Evolutionary conservation across 108 stramenopile genomes (phyloP).

Genomic region (Pseudonitzschia multistriata): DNA sequence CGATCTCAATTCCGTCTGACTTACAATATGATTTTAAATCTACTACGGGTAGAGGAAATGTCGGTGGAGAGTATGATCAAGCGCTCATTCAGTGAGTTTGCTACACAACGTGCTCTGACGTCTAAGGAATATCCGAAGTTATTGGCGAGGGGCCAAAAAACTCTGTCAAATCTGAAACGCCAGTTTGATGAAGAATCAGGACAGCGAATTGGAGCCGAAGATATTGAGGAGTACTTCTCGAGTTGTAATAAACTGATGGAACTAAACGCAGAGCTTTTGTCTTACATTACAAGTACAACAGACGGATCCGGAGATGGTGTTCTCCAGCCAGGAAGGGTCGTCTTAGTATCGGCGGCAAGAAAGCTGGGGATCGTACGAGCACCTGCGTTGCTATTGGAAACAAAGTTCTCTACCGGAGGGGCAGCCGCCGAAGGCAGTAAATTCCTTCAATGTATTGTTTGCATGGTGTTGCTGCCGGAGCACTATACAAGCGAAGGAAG

Average conservation of each 20-base stretch:
- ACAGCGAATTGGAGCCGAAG: slow-evolving; percentile 66
- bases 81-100: slow-evolving; percentile 85
- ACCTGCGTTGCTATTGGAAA: slow-evolving; percentile 62
- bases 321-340: slow-evolving; percentile 53
- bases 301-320: slow-evolving; percentile 54
- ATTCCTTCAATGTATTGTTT: slow-evolving; percentile 29
- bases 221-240: slow-evolving; percentile 70
- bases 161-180: slow-evolving; percentile 68
- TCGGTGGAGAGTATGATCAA: slow-evolving; percentile 97
- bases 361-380: slow-evolving; percentile 60
- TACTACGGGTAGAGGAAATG: slow-evolving; percentile 94
- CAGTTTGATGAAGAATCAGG: slow-evolving; percentile 51
- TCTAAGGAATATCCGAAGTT: slow-evolving; percentile 87
- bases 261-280: slow-evolving; percentile 46
- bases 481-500: slow-evolving; percentile 41
- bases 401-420: slow-evolving; percentile 16
- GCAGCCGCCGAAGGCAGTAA: slow-evolving; percentile 17
- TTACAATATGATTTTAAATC: slow-evolving; percentile 96
- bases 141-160: slow-evolving; percentile 68
- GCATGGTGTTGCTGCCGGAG: slow-evolving; percentile 69
- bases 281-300: slow-evolving; percentile 39
- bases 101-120: slow-evolving; percentile 92
- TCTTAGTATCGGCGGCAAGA: slow-evolving; percentile 66
- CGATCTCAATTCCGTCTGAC: slow-evolving; percentile 92
- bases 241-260: slow-evolving; percentile 42